These are phyloP conservation scores for Cercophora samala DNA, from an alignment of 495 filamentous ascomycete species.

Conservation along the genomic window DNA sequence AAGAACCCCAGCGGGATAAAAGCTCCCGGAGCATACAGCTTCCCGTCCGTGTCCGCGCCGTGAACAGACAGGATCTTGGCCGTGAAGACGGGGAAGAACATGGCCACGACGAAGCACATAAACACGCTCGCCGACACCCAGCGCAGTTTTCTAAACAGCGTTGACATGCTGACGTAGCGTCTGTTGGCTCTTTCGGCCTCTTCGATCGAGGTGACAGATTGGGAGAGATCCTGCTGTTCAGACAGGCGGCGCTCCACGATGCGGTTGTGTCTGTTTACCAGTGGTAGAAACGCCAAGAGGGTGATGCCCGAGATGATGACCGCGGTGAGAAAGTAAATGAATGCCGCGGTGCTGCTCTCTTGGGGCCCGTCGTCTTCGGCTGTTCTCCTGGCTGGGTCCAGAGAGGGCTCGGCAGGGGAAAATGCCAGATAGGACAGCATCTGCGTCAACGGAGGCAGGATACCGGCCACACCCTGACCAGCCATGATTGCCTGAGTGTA, in stretches of 20 bases:
- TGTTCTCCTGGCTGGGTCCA: not conserved
- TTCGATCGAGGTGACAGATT: slow-evolving; percentile 43
- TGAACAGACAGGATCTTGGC: slow-evolving; percentile 70
- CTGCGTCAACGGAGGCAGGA: slow-evolving; percentile 82
- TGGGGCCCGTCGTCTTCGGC: slow-evolving; percentile 11
- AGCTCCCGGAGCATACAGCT: slow-evolving; percentile 64
- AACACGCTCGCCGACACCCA: slow-evolving; percentile 70
- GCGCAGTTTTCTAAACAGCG: slow-evolving; percentile 68
- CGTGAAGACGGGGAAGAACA: slow-evolving; percentile 94
- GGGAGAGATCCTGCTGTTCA: slow-evolving; percentile 32
- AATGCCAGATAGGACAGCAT: slow-evolving; percentile 77
- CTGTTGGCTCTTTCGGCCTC: slow-evolving; percentile 46
- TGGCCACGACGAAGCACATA: slow-evolving; percentile 75
- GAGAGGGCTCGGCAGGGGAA: slow-evolving; percentile 14
- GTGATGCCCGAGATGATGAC: slow-evolving; percentile 59
- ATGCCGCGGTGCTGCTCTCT: slow-evolving; percentile 61
- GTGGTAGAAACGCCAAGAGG: slow-evolving; percentile 55
- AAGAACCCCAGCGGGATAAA: slow-evolving; percentile 92
- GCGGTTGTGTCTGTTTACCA: slow-evolving; percentile 43
- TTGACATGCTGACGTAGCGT: slow-evolving; percentile 61
- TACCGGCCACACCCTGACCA: slow-evolving; percentile 88
- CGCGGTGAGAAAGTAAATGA: slow-evolving; percentile 88
- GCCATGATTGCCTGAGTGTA: slow-evolving; percentile 97
- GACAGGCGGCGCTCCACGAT: slow-evolving; percentile 41
- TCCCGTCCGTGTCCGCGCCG: slow-evolving; percentile 40